Conservation (phyloP, 1,139 yeast genomes). For the Saccharomyces hybrid region DNA sequence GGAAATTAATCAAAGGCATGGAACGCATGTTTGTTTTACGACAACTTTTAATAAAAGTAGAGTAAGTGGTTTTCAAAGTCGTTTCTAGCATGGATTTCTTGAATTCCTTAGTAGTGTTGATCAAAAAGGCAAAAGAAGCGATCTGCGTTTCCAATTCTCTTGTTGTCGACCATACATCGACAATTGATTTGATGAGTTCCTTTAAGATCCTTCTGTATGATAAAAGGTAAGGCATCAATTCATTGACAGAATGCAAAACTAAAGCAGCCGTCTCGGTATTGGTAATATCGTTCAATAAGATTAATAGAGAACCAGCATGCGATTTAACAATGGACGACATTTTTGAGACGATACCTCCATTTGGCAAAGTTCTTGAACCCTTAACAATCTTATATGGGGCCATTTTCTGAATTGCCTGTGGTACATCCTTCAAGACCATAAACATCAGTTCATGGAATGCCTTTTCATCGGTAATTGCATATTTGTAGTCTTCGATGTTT, state of each 20-base stretch:
- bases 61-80: conserved; percentile 64
- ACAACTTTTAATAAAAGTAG: conserved; percentile 71
- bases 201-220: conserved; percentile 74
- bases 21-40: conserved; percentile 80
- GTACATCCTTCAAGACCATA: conserved; percentile 64
- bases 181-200: conserved; percentile 57
- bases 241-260: conserved; percentile 60
- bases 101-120: conserved; percentile 61
- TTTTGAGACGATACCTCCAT: conserved; percentile 50
- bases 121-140: conserved; percentile 81
- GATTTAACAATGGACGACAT: conserved; percentile 60
- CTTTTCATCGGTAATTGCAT: conserved; percentile 62
- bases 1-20: conserved; percentile 78
- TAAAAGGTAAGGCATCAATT: conserved; percentile 72
- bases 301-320: conserved; percentile 62
- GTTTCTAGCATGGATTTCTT: conserved; percentile 51
- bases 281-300: conserved; percentile 61
- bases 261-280: conserved; percentile 80
- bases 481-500: conserved; percentile 46
- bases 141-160: conserved; percentile 65
- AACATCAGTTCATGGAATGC: conserved; percentile 73
- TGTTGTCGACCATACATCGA: conserved; percentile 71
- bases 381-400: conserved; percentile 48
- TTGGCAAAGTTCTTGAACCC: conserved; percentile 47
- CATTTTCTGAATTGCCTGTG: conserved; percentile 61